A percentile compares a stretch with the other conserved stretches of the same genome.
phyloP scores from a whole-genome alignment of 148 eudicot species.

The Diospyros lotus region DNA sequence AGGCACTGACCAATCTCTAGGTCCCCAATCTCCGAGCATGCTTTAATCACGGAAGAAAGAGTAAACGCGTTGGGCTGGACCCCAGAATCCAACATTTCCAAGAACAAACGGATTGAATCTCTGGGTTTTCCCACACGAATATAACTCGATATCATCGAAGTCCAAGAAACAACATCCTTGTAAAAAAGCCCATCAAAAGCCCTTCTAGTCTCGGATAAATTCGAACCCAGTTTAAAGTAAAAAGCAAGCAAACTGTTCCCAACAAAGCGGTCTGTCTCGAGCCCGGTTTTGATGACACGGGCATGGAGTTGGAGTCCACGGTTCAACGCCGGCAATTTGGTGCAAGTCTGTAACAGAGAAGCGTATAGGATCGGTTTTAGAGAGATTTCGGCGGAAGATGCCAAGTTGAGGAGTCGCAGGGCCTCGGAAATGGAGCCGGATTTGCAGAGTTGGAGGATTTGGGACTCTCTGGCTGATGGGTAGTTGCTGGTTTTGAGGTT shows the following conservation, averaged over 20 bases:
- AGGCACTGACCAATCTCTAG: constrained; percentile 44
- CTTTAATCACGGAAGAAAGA: constrained; percentile 66
- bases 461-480: constrained; percentile 20
- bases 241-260: constrained; percentile 72
- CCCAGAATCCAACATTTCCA: constrained; percentile 56
- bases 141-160: constrained; percentile 71
- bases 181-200: constrained; percentile 45
- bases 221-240: constrained; percentile 53
- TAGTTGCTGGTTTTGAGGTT: constrained; percentile 12
- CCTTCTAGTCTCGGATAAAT: constrained; percentile 34
- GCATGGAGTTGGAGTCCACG: constrained; percentile 64
- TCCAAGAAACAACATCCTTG: constrained; percentile 86
- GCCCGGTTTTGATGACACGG: constrained; percentile 52
- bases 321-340: constrained; percentile 35
- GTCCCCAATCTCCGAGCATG: constrained; percentile 57
- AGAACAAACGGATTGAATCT: constrained; percentile 36
- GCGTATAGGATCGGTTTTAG: constrained; percentile 57
- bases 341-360: constrained; percentile 57
- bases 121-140: constrained; percentile 42
- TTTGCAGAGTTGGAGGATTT: constrained; percentile 51
- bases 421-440: constrained; percentile 43
- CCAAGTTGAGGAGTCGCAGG: constrained; percentile 36
- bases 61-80: constrained; percentile 76
- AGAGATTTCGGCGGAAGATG: constrained; percentile 19
- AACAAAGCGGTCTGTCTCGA: constrained; percentile 51